Conservation (phyloP, 2,329 filamentous ascomycete species). For the Fusarium heterosporum region DNA sequence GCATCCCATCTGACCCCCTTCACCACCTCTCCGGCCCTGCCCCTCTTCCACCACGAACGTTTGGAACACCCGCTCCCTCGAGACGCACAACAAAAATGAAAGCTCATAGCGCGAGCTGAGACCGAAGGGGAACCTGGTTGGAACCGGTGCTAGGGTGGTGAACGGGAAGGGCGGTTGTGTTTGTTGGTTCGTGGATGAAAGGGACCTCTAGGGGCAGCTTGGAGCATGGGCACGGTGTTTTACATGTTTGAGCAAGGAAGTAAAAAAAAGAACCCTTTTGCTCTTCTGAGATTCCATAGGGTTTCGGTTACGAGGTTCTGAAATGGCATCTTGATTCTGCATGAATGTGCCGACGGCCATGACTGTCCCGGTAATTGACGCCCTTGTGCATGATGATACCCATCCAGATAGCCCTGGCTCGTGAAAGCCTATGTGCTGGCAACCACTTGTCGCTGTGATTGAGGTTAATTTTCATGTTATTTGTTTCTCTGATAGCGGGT, state of each 20-base stretch:
- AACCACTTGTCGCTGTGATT: not conserved
- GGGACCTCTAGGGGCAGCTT: slow-evolving; percentile 41
- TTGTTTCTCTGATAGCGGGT: not conserved
- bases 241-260: slow-evolving; percentile 51
- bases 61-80: slow-evolving; percentile 14
- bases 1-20: slow-evolving; percentile 36
- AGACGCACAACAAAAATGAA: slow-evolving; percentile 25
- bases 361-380: slow-evolving; percentile 8
- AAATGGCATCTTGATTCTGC: slow-evolving; percentile 54
- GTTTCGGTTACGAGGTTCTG: slow-evolving; percentile 50
- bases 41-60: slow-evolving; percentile 29
- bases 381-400: slow-evolving; percentile 5
- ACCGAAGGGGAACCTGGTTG: slow-evolving; percentile 26
- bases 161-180: slow-evolving; percentile 33
- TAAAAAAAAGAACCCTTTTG: slow-evolving; percentile 44
- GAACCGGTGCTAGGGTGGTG: slow-evolving; percentile 31
- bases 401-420: not conserved
- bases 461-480: not conserved
- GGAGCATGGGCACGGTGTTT: slow-evolving; percentile 54
- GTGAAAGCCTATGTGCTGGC: not conserved
- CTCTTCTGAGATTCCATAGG: slow-evolving; percentile 50
- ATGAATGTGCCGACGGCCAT: slow-evolving; percentile 34
- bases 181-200: slow-evolving; percentile 40
- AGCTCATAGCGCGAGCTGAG: slow-evolving; percentile 28
- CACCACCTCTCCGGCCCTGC: slow-evolving; percentile 29